Conservation (phyloP, 495 filamentous ascomycete species). For the Neohortaea acidophila region DNA sequence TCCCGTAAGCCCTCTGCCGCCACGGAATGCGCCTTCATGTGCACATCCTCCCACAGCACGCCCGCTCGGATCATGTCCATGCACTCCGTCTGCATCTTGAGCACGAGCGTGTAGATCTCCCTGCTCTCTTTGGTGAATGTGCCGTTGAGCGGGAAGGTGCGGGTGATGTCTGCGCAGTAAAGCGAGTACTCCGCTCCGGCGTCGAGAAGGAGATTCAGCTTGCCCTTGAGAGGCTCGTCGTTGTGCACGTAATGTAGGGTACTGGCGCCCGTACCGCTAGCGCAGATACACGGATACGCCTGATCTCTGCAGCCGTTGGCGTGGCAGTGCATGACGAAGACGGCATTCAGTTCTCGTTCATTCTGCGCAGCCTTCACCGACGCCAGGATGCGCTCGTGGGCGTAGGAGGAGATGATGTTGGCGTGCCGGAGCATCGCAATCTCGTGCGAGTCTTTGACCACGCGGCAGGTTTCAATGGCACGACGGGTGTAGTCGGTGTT, state of each 20-base stretch:
- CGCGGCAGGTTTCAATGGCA: constrained; percentile 63
- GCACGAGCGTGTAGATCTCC: constrained; percentile 72
- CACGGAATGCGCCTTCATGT: constrained; percentile 60
- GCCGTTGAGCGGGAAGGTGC: constrained; percentile 69
- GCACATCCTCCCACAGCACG: constrained; percentile 73
- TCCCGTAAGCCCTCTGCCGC: constrained; percentile 65
- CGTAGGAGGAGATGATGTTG: constrained; percentile 62
- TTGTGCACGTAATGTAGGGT: constrained; percentile 84
- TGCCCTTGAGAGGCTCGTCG: constrained; percentile 47
- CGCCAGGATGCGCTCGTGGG: constrained; percentile 56
- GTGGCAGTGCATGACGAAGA: constrained; percentile 64
- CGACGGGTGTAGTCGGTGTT: constrained; percentile 47
- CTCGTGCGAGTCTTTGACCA: constrained; percentile 74
- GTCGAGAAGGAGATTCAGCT: constrained; percentile 65
- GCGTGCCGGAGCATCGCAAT: constrained; percentile 69
- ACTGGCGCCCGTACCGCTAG: constrained; percentile 56
- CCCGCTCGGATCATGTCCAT: constrained; percentile 60
- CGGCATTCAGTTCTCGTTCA: constrained; percentile 67
- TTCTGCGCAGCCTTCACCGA: constrained; percentile 50
- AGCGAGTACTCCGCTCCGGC: constrained; percentile 66
- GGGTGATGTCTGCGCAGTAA: constrained; percentile 82
- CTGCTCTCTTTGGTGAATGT: constrained; percentile 56
- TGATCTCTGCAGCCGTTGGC: constrained; percentile 57
- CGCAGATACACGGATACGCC: constrained; percentile 76
- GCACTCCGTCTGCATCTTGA: constrained; percentile 67